Percentiles rank a stretch among this genome's conserved stretches.
Conservation (phyloP, 2,329 filamentous ascomycete genomes). For the Trichoderma sp. region DNA sequence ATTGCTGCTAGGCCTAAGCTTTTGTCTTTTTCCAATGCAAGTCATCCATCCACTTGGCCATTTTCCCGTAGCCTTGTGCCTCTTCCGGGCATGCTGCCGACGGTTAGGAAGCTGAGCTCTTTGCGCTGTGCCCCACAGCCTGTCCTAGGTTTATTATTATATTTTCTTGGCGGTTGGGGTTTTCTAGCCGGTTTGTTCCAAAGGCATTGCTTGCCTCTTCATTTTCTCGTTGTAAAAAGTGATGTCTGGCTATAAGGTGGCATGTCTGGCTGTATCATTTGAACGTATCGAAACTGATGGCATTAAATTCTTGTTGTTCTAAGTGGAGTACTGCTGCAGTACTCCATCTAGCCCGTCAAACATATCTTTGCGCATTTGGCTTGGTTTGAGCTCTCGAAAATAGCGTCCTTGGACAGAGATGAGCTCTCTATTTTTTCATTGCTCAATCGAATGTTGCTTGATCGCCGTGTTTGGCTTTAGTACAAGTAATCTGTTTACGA, state of each 20-base stretch:
- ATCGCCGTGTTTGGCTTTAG: neutral
- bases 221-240: neutral
- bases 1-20: neutral
- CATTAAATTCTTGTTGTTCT: neutral
- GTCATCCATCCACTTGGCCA: slow-evolving; percentile 23
- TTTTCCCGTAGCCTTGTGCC: slow-evolving; percentile 13
- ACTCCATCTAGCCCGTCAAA: neutral
- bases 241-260: neutral
- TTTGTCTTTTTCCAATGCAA: slow-evolving; percentile 10
- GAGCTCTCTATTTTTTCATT: neutral
- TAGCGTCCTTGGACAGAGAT: neutral
- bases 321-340: neutral
- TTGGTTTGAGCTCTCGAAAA: neutral
- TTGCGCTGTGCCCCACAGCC: neutral
- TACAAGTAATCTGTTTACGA: too few species aligned
- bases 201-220: neutral
- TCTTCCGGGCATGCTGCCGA: neutral
- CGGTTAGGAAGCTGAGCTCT: neutral
- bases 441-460: neutral
- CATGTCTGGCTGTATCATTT: neutral
- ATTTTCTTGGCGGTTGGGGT: neutral
- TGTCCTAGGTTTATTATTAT: neutral
- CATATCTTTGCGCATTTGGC: neutral
- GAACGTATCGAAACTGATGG: neutral
- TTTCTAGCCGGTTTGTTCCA: neutral